Conservation (phyloP, 495 filamentous ascomycete genomes). For the Trichoderma gamsii region DNA sequence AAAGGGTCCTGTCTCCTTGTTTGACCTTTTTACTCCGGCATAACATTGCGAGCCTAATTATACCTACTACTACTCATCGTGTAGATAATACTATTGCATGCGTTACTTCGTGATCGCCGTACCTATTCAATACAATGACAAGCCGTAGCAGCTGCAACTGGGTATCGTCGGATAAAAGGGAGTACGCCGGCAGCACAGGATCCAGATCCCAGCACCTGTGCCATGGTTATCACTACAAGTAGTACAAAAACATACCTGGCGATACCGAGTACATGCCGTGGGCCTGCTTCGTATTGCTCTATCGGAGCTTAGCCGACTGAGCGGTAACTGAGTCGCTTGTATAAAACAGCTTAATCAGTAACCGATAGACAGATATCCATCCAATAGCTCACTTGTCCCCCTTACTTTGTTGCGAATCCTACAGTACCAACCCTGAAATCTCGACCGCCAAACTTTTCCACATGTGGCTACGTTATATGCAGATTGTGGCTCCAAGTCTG, state of each 20-base stretch:
- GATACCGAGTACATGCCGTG: too few relatives aligned
- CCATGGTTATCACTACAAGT: not conserved
- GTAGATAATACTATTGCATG: too few relatives aligned
- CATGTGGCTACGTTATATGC: not conserved
- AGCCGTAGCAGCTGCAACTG: too few relatives aligned
- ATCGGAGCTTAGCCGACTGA: not conserved
- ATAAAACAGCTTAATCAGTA: not conserved
- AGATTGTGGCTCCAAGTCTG: not conserved
- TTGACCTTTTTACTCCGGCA: not conserved
- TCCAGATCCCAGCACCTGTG: not conserved
- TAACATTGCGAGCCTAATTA: too few relatives aligned
- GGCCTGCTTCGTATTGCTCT: not conserved
- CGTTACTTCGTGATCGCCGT: too few relatives aligned
- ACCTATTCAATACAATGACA: too few relatives aligned
- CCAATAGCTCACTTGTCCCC: not conserved
- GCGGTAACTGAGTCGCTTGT: not conserved
- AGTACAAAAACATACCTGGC: too few relatives aligned
- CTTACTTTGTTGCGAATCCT: not conserved
- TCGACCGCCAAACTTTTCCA: not conserved
- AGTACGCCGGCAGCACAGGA: not conserved
- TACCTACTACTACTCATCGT: too few relatives aligned
- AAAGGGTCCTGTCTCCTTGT: not conserved
- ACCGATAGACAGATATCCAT: not conserved
- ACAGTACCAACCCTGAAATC: not conserved
- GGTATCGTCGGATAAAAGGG: too few relatives aligned